These are phyloP conservation scores for Xylaria sp. DNA, from an alignment of 2,329 filamentous ascomycete genomes.

Conservation along the genomic window DNA sequence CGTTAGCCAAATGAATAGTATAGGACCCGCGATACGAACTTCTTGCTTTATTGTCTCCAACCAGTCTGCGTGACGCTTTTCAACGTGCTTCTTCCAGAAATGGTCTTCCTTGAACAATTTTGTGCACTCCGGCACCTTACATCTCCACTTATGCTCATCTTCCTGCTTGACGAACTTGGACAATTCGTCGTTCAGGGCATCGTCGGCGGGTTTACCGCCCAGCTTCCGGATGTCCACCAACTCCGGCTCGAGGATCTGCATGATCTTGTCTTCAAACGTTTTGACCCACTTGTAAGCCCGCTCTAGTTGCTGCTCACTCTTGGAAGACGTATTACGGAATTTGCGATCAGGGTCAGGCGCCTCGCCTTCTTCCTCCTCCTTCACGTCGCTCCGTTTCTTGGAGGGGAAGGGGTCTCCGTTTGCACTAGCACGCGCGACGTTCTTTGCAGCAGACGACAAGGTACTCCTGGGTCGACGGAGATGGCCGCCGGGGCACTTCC, in stretches of 20 bases:
- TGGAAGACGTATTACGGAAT: constrained; percentile 68
- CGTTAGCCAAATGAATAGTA: constrained; percentile 37
- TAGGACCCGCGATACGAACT: constrained; percentile 55
- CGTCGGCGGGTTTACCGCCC: constrained; percentile 83
- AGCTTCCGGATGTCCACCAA: constrained; percentile 86
- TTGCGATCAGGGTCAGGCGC: constrained; percentile 72
- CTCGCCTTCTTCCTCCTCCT: constrained; percentile 64
- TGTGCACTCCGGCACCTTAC: constrained; percentile 92
- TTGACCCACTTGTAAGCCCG: constrained; percentile 98
- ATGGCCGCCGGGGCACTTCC: constrained; percentile 97
- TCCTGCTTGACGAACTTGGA: constrained; percentile 92
- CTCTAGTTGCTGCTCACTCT: constrained; percentile 88
- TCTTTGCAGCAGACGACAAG: constrained; percentile 79
- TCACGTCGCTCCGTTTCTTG: constrained; percentile 70
- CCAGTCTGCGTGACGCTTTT: constrained; percentile 94
- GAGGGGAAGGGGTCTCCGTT: constrained; percentile 80
- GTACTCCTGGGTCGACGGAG: constrained; percentile 87
- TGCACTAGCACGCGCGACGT: constrained; percentile 83
- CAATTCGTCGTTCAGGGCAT: constrained; percentile 85
- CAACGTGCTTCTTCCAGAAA: constrained; percentile 97
- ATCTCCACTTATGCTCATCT: constrained; percentile 95
- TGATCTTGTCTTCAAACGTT: constrained; percentile 95
- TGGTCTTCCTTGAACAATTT: constrained; percentile 97
- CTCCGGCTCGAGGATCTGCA: constrained; percentile 89
- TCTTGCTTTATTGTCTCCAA: constrained; percentile 78